phyloP scores from a whole-genome alignment of 352 stramenopile genomes.

The Elongisporangium undulatum region DNA sequence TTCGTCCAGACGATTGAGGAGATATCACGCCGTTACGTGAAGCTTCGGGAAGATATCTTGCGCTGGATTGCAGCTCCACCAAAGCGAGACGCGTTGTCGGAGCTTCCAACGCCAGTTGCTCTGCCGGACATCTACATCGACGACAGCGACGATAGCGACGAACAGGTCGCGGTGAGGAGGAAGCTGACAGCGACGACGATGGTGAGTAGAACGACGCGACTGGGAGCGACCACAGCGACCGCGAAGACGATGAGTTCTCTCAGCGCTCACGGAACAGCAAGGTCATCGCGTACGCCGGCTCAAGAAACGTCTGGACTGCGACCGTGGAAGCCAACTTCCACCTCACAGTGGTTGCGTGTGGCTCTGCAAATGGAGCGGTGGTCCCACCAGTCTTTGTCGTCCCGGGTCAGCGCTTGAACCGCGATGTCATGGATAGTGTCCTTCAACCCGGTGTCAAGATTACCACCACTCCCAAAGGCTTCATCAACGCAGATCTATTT shows the following conservation, averaged over 20 bases:
- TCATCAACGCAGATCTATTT: slow-evolving; percentile 3
- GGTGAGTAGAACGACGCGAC: too few relatives aligned
- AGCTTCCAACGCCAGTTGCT: too few relatives aligned
- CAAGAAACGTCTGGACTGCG: slow-evolving; percentile 6
- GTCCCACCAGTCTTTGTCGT: slow-evolving; percentile 1
- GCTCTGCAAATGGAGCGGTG: slow-evolving; percentile 1
- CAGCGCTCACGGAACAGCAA: neutral
- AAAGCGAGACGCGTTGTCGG: too few relatives aligned
- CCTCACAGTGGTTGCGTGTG: slow-evolving; percentile 6
- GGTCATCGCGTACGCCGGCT: slow-evolving; percentile 6
- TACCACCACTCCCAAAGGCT: slow-evolving; percentile 1
- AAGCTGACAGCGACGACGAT: too few relatives aligned
- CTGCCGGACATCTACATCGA: too few relatives aligned
- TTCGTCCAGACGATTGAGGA: slow-evolving; percentile 10
- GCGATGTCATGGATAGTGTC: slow-evolving; percentile 4
- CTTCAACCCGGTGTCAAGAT: neutral
- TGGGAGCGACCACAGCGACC: too few relatives aligned
- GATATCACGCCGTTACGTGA: slow-evolving; percentile 4
- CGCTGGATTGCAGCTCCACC: too few relatives aligned
- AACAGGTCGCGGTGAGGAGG: too few relatives aligned
- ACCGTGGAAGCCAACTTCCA: slow-evolving; percentile 4
- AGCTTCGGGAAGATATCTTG: slow-evolving; percentile 5
- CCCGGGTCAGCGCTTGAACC: slow-evolving; percentile 1
- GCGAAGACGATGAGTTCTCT: too few relatives aligned
- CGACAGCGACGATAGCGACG: too few relatives aligned